phyloP scores from a whole-genome alignment of 306 rosid species.

The Prunus padus region DNA sequence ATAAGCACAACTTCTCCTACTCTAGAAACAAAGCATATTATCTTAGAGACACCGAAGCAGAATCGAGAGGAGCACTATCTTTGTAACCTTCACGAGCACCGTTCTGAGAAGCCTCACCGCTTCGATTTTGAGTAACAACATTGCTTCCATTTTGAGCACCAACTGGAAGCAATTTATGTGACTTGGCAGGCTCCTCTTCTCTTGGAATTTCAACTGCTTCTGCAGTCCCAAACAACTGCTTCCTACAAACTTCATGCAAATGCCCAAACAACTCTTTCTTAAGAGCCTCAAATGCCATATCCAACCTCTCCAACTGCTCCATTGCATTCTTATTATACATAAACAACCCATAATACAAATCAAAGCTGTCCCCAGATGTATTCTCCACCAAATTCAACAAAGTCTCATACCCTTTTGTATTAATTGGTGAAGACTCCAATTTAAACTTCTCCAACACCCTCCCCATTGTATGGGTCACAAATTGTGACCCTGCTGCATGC shows the following conservation, averaged over 20 bases:
- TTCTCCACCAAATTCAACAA: constrained; percentile 18
- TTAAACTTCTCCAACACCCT: constrained; percentile 16
- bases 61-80: not conserved
- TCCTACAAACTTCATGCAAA: constrained; percentile 15
- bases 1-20: not conserved
- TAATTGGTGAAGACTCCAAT: constrained; percentile 16
- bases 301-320: constrained; percentile 24
- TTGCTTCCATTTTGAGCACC: not conserved
- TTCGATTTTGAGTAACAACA: not conserved
- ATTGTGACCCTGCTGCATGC: constrained; percentile 20
- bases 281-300: constrained; percentile 19
- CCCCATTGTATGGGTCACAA: constrained; percentile 24
- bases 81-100: not conserved
- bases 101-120: not conserved
- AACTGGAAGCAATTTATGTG: constrained; percentile 2
- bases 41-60: constrained; percentile 1
- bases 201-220: not conserved
- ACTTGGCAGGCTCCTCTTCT: not conserved
- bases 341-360: constrained; percentile 21
- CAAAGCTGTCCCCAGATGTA: constrained; percentile 24
- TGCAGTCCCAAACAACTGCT: not conserved
- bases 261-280: constrained; percentile 20
- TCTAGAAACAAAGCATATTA: not conserved
- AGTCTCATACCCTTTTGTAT: constrained; percentile 23
- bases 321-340: constrained; percentile 28